Conservation (phyloP, 306 rosid species). For the Oemleria cerasiformis region DNA sequence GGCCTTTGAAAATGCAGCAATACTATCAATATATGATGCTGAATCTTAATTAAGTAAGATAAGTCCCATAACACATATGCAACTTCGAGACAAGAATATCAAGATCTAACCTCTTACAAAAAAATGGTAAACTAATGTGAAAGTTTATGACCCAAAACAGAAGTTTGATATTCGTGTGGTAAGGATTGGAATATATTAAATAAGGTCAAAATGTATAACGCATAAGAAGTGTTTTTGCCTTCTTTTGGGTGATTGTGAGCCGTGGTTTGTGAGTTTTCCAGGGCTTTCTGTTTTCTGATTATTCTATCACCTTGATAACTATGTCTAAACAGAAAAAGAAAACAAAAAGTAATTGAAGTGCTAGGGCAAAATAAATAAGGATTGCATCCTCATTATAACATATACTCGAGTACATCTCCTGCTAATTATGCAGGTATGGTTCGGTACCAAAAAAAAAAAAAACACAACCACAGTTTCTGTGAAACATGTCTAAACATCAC, state of each 20-base stretch:
- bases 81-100: not conserved
- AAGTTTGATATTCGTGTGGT: no score
- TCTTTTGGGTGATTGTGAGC: not conserved
- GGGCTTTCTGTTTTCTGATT: not conserved
- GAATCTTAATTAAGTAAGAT: not conserved
- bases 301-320: not conserved
- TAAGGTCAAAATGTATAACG: not conserved
- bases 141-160: not conserved
- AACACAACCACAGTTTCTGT: not conserved
- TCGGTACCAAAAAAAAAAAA: not conserved
- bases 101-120: not conserved
- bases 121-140: not conserved
- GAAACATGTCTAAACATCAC: not conserved
- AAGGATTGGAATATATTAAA: no score
- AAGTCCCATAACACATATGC: not conserved
- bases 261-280: not conserved
- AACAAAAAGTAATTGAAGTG: not conserved
- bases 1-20: not conserved
- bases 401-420: no score
- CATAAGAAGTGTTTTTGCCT: not conserved
- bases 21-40: not conserved
- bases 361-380: not conserved
- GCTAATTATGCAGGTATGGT: not conserved
- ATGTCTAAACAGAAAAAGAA: not conserved
- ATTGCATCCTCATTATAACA: no score